Evolutionary conservation across 257 asterid genomes (phyloP), one percentile per base, ranked within the genome.

Genomic region (Henckelia pumila): DNA sequence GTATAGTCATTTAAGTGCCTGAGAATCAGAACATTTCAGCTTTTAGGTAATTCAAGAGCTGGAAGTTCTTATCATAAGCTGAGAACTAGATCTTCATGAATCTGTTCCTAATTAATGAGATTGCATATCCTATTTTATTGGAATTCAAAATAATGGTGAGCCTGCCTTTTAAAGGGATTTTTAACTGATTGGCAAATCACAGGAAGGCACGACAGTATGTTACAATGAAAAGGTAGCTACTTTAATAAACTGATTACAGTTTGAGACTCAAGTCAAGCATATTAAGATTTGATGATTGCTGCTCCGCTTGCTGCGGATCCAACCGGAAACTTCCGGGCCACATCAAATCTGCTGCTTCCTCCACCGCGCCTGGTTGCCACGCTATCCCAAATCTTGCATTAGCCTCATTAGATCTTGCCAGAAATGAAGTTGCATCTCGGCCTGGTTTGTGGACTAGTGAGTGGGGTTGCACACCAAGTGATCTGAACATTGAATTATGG

Each of bases 301-400:
- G 85, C 78, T 81, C 84, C 17, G 76, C 70, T 68, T 67, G 79
- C 61, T 76, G 88, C 13, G 77, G 70, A 70, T 82, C 79, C 56
- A 76, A 23, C 66, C 88, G 82, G 80, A 89, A 88, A 77, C 95
- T 83, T 81, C 98, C 95, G n/a, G 95, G 97, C 97, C 98, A 89
- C 83, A 70, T 79, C 65, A 71, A 35, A 33, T 82, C 83, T 21
- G 72, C 63, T 62, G 77, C 79, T 79, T 81, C 84, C 62, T 70
- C 76, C 66, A 57, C 50, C 7, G 40, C 70, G 61, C 76, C 72
- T 25, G 71, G 67, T 81, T 66, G 79, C 78, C 77, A 70, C 56
- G 78, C 66, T 75, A 24, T 77, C 71, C 81, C 85, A 56, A 71
- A 72, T 76, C 85, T 78, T 10, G 81, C 62, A 63, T 67, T 73